Percentiles rank a stretch among this genome's conserved stretches.
Evolutionary conservation across 257 asterid genomes (phyloP).

Genomic region (Primulina huaijiensis): DNA sequence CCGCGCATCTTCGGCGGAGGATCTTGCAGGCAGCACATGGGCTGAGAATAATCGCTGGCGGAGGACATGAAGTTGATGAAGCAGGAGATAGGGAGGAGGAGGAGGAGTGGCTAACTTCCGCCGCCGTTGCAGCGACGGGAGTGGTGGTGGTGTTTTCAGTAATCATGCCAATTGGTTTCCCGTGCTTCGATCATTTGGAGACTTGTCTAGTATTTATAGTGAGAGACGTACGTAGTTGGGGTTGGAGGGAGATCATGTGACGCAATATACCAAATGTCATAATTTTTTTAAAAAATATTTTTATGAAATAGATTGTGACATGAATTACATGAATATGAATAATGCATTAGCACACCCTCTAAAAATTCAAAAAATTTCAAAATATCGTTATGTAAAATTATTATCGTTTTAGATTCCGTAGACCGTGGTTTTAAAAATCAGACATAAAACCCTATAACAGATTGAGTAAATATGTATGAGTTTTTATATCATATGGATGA

Average conservation of each 20-base stretch:
- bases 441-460: too few relatives aligned
- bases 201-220: neutral
- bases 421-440: too few relatives aligned
- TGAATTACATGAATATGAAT: too few relatives aligned
- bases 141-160: constrained; percentile 12
- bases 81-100: constrained; percentile 25
- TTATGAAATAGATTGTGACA: too few relatives aligned
- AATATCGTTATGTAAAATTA: too few relatives aligned
- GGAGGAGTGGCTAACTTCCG: neutral
- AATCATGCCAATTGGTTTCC: neutral
- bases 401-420: too few relatives aligned
- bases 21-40: constrained; percentile 96
- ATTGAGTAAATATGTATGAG: too few relatives aligned
- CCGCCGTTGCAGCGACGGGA: neutral
- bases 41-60: constrained; percentile 38
- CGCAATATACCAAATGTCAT: neutral
- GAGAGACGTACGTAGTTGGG: neutral
- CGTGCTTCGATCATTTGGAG: neutral
- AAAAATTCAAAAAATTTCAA: too few relatives aligned
- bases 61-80: constrained; percentile 30
- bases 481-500: too few relatives aligned
- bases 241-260: neutral
- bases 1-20: constrained; percentile 75
- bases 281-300: too few relatives aligned
- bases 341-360: too few relatives aligned